Conservation (phyloP, 768 basidiomycete genomes). For the Tylopilus vinaceipallidus region DNA sequence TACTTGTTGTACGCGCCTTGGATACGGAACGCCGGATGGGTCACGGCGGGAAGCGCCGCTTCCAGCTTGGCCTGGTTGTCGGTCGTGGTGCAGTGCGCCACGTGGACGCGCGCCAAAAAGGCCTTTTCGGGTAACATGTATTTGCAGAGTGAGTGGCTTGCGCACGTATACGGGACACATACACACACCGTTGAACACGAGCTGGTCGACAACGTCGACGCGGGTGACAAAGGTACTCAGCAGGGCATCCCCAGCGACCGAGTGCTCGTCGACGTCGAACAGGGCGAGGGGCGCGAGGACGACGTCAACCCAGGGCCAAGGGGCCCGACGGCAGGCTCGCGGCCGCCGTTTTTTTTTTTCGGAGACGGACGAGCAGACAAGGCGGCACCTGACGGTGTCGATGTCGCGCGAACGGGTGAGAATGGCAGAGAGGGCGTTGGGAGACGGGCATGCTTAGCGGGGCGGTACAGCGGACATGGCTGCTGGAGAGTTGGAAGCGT, state of each 20-base stretch:
- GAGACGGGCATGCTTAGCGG: conserved; percentile 68
- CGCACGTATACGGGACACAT: not conserved
- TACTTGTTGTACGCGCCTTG: conserved; percentile 69
- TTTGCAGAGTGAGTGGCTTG: conserved; percentile 24
- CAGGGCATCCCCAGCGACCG: conserved; percentile 72
- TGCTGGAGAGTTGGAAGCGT: too few species aligned
- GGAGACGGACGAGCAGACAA: conserved; percentile 64
- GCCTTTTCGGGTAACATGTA: conserved; percentile 74
- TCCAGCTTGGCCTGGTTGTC: conserved; percentile 66
- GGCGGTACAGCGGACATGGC: conserved; percentile 84
- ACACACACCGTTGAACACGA: conserved; percentile 67
- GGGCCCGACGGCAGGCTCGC: conserved; percentile 73
- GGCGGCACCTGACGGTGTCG: conserved; percentile 70
- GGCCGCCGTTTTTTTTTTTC: conserved; percentile 64
- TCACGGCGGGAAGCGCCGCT: conserved; percentile 77
- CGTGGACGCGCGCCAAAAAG: conserved; percentile 80
- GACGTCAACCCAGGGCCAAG: conserved; percentile 74
- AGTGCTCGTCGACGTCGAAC: conserved; percentile 60
- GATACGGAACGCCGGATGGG: conserved; percentile 72
- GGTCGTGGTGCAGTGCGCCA: conserved; percentile 67
- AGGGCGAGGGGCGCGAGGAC: conserved; percentile 52
- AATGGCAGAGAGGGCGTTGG: conserved; percentile 54
- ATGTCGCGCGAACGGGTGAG: conserved; percentile 78
- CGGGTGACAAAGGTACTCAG: conserved; percentile 66
- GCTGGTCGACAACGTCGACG: conserved; percentile 59